Base-by-base conservation (phyloP, 2,329 filamentous ascomycete genomes). In the Pezicula rhizophila region DNA sequence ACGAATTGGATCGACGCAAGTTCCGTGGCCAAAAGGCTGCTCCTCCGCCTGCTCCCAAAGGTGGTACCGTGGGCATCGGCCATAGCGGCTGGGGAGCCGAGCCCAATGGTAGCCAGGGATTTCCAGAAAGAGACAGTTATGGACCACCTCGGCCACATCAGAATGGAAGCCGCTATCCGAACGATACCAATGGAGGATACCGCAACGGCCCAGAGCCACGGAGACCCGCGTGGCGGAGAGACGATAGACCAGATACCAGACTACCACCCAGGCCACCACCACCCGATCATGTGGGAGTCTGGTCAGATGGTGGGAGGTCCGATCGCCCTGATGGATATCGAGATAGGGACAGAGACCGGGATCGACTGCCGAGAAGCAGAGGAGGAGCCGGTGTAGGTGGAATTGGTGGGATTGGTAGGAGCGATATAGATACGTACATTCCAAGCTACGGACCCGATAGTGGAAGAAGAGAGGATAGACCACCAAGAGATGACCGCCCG, bases 1-100 rank as follows among this genome's bases (percentile, higher is more conserved):
- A 99, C 68, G 93, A 99, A 67, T 75, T 97, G n/a, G 93, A 99
- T 65, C 81, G 92, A 45, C 82, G 90, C 65, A 95, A 92, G 68
- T 92, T 90, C 59, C 85, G 95, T 57, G 87, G 90, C 50, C 85
- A 93, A 61, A 89, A 89, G 62, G 86, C 86, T 18, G 86, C 84
- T 18, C 77, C 92, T 10, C 92, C 92, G 4, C 92, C 93, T 11
- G 93, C 92, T 1, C 93, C 93, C 0, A 90, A 92, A 58, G 92
- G 91, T 11, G 92, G 89, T 4, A 90, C 89, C 1, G 90, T 96
- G 3, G 92, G 92, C 12, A 82, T 89, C 60, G 80, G 74, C 8
- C 74, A 75, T 8, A 66, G 58, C 33, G 58, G 54, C 11, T 64
- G 63, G 61, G 59, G 59, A 45, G 57, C 55, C 15, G 60, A 62